A percentile compares a stretch with the other conserved stretches of the same genome.
phyloP scores from a whole-genome alignment of 148 eudicot genomes.

The Camellia japonica region DNA sequence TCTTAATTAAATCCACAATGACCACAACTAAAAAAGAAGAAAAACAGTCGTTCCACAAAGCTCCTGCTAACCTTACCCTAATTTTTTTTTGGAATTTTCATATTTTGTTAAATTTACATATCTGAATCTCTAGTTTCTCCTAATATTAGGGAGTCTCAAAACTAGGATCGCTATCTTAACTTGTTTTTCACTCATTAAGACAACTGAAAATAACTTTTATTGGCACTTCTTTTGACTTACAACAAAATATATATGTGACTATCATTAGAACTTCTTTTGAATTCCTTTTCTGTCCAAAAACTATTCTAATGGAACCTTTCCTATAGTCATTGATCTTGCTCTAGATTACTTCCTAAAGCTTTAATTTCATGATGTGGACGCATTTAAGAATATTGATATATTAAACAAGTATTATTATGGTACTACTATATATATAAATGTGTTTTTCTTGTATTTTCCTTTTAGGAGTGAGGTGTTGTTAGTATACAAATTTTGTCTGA shows the following conservation, averaged over 20 bases:
- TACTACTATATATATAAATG: no score
- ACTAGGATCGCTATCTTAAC: neutral
- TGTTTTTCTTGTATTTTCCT: no score
- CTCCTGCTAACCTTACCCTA: no score
- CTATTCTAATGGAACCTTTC: neutral
- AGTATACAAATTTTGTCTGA: neutral
- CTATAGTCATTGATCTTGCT: neutral
- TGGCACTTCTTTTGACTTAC: neutral
- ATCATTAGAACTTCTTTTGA: neutral
- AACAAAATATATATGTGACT: neutral
- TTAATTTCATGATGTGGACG: neutral
- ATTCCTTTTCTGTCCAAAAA: neutral
- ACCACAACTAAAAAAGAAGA: neutral
- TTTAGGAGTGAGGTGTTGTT: neutral
- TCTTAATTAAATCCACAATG: conserved; percentile 1
- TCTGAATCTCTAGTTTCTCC: neutral
- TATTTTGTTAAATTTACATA: neutral
- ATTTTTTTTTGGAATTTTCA: neutral
- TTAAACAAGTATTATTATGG: neutral
- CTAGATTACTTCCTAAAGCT: neutral
- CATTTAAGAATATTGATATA: neutral
- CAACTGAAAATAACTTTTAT: neutral
- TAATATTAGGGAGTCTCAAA: neutral
- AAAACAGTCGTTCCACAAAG: no score
- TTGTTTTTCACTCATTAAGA: neutral